phyloP scores from a whole-genome alignment of 352 stramenopile genomes.

The Phytophthora sansomeana region DNA sequence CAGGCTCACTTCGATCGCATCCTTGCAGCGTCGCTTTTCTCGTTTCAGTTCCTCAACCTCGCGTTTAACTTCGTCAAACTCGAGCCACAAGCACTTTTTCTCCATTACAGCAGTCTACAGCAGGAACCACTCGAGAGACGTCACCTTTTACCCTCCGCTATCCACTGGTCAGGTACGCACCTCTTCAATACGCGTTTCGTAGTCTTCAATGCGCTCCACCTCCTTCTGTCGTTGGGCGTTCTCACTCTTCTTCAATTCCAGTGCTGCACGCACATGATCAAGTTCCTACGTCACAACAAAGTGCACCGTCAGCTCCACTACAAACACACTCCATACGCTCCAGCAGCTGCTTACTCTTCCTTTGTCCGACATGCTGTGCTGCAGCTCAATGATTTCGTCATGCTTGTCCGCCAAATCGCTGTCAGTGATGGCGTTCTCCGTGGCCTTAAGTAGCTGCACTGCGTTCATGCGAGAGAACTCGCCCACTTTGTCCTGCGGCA shows the following conservation, averaged over 20 bases:
- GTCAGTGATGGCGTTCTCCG: slow-evolving; percentile 77
- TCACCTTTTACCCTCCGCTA: background rate
- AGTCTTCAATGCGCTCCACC: slow-evolving; percentile 84
- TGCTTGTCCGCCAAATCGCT: slow-evolving; percentile 77
- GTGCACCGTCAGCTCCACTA: background rate
- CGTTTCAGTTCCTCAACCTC: slow-evolving; percentile 73
- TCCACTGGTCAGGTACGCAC: slow-evolving; percentile 27
- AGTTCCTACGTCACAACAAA: slow-evolving; percentile 52
- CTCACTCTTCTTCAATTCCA: slow-evolving; percentile 89
- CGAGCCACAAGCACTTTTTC: slow-evolving; percentile 88
- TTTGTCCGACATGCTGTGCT: slow-evolving; percentile 78
- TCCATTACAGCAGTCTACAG: slow-evolving; percentile 82
- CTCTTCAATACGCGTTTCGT: slow-evolving; percentile 83
- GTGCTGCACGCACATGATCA: slow-evolving; percentile 59
- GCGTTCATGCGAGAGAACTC: slow-evolving; percentile 92
- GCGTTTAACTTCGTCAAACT: slow-evolving; percentile 80
- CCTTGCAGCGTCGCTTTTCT: slow-evolving; percentile 73
- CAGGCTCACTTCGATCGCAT: slow-evolving; percentile 66
- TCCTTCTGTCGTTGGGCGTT: slow-evolving; percentile 85
- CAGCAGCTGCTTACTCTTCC: slow-evolving; percentile 48
- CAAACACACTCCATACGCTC: background rate
- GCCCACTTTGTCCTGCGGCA: slow-evolving; percentile 97
- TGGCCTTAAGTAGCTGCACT: slow-evolving; percentile 79
- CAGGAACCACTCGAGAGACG: background rate
- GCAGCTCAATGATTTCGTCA: slow-evolving; percentile 81